These are phyloP conservation scores for Pontederia paniculata DNA, from an alignment of 176 grass and related monocot genomes.

Conservation along the genomic window DNA sequence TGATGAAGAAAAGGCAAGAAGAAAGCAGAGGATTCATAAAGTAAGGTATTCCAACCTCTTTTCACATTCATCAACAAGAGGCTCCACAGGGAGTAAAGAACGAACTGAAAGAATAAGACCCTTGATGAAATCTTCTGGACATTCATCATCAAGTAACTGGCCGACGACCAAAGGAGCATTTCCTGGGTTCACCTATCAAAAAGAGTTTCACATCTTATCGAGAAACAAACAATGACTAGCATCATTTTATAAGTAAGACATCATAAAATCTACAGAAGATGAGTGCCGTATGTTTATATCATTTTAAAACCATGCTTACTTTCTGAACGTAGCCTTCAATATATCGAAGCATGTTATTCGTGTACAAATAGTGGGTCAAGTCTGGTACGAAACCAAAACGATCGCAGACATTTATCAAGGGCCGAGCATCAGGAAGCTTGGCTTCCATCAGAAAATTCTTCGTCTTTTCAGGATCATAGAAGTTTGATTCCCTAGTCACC, in stretches of 20 bases:
- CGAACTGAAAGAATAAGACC: conserved; percentile 86
- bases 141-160: conserved; percentile 78
- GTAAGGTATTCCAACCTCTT: conserved; percentile 41
- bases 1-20: background rate
- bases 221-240: background rate
- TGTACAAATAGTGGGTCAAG: conserved; percentile 85
- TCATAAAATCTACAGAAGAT: conserved; percentile 5
- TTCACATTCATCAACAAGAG: conserved; percentile 79
- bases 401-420: conserved; percentile 84
- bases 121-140: conserved; percentile 96
- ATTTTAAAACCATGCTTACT: conserved; percentile 28
- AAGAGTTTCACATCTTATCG: background rate
- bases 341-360: conserved; percentile 85
- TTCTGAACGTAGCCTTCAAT: conserved; percentile 97
- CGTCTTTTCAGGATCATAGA: conserved; percentile 89
- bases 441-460: conserved; percentile 96
- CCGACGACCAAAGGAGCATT: conserved; percentile 86
- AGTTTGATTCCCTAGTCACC: conserved; percentile 87
- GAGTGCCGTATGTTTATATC: background rate
- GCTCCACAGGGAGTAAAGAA: conserved; percentile 75
- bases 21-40: background rate
- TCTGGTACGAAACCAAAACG: conserved; percentile 92
- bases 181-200: conserved; percentile 61
- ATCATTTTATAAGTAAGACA: no score
- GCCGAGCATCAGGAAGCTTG: conserved; percentile 77